Conservation (phyloP, 331 rosid species). For the Dryas integrifolia region DNA sequence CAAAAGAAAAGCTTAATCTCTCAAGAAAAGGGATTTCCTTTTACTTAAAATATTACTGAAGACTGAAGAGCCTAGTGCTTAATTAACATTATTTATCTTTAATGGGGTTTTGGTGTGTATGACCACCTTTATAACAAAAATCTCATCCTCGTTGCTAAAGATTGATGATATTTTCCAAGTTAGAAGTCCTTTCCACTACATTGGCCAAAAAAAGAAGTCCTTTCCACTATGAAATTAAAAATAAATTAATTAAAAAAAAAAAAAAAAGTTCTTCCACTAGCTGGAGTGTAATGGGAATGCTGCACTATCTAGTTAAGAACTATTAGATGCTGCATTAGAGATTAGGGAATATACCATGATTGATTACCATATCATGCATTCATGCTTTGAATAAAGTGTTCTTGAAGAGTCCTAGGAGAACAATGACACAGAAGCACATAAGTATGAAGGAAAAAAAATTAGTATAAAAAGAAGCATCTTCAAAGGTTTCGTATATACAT, state of each 20-base stretch:
- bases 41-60: slow-evolving; percentile 6
- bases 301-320: slow-evolving; percentile 26
- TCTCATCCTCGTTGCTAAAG: slow-evolving; percentile 26
- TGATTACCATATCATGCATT: slow-evolving; percentile 12
- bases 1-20: slow-evolving; percentile 16
- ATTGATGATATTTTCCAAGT: slow-evolving; percentile 25
- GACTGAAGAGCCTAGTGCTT: slow-evolving; percentile 11
- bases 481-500: not conserved
- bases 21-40: slow-evolving; percentile 3
- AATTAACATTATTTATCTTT: slow-evolving; percentile 10
- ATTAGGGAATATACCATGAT: slow-evolving; percentile 22
- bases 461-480: not conserved
- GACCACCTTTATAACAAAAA: slow-evolving; percentile 21
- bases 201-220: not conserved
- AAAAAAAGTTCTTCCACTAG: slow-evolving; percentile 12
- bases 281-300: slow-evolving; percentile 34
- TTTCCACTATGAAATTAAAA: slow-evolving; percentile 10
- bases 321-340: slow-evolving; percentile 30
- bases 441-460: not conserved
- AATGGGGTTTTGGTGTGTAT: slow-evolving; percentile 10
- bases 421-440: slow-evolving; percentile 3
- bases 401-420: slow-evolving; percentile 24
- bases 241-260: not conserved
- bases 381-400: slow-evolving; percentile 16
- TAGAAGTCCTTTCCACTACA: slow-evolving; percentile 12